Conservation (phyloP, 768 basidiomycete genomes). For the Tulasnella sp. region DNA sequence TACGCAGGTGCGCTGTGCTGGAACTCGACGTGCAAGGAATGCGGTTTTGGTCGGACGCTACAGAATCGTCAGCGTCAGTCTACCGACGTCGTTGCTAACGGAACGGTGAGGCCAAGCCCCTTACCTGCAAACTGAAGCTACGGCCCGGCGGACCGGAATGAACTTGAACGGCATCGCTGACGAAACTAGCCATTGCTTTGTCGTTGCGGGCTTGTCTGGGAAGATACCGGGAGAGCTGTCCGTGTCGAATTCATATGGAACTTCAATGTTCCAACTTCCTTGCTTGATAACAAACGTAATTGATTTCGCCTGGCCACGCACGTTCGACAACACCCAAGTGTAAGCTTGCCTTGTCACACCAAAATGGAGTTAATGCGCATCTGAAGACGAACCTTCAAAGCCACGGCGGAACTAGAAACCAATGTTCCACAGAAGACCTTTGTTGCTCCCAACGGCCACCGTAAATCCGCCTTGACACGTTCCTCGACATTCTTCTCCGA, state of each 20-base stretch:
- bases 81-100: slow-evolving; percentile 23
- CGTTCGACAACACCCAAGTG: background rate
- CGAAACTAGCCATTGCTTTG: background rate
- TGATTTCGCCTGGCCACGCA: background rate
- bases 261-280: slow-evolving; percentile 17
- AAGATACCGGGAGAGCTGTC: background rate
- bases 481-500: background rate
- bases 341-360: background rate
- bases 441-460: slow-evolving; percentile 2
- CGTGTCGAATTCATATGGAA: slow-evolving; percentile 1
- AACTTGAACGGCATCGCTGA: slow-evolving; percentile 39
- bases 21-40: slow-evolving; percentile 48
- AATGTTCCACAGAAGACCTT: slow-evolving; percentile 20
- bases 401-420: background rate
- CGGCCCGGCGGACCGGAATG: slow-evolving; percentile 43
- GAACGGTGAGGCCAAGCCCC: slow-evolving; percentile 25
- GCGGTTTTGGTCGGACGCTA: slow-evolving; percentile 46
- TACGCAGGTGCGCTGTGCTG: slow-evolving; percentile 62
- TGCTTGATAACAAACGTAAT: slow-evolving; percentile 17
- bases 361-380: background rate
- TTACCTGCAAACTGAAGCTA: slow-evolving; percentile 44
- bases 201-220: background rate
- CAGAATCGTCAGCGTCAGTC: background rate
- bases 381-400: slow-evolving; percentile 10
- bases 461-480: slow-evolving; percentile 12